Percentiles rank a stretch among this genome's conserved stretches.
phyloP scores from a whole-genome alignment of 2,329 filamentous ascomycete genomes.

The Emmonsiellopsis sp. region DNA sequence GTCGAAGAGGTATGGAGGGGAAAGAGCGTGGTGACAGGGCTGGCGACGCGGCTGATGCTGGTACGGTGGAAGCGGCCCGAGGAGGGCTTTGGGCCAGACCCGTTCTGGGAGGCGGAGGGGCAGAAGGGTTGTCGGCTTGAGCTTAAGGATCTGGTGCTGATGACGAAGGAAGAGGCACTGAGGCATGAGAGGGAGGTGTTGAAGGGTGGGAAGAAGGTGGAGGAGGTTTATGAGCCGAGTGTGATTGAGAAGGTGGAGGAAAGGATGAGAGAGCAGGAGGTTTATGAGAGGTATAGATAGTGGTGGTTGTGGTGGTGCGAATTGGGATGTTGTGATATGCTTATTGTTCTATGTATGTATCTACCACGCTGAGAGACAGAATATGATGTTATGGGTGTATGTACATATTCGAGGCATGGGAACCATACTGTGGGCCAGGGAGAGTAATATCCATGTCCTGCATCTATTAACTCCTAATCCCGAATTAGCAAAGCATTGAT shows the following conservation, averaged over 20 bases:
- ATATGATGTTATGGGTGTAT: constrained; percentile 19
- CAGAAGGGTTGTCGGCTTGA: constrained; percentile 67
- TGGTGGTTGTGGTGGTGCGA: background rate
- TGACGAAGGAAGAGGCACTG: constrained; percentile 84
- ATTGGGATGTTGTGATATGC: too few relatives aligned
- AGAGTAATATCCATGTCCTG: too few relatives aligned
- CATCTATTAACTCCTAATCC: too few relatives aligned
- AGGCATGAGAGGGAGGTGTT: constrained; percentile 74
- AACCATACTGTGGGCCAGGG: too few relatives aligned
- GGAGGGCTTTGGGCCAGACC: constrained; percentile 51
- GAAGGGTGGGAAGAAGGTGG: constrained; percentile 54
- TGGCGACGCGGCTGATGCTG: constrained; percentile 70
- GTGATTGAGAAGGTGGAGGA: constrained; percentile 59
- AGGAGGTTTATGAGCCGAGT: constrained; percentile 64
- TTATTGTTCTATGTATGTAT: background rate
- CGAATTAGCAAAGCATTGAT: too few relatives aligned
- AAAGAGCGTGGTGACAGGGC: constrained; percentile 70
- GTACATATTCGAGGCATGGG: constrained; percentile 11
- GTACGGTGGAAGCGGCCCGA: constrained; percentile 66
- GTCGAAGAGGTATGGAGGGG: constrained; percentile 83
- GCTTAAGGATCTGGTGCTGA: constrained; percentile 67
- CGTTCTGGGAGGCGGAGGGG: constrained; percentile 48
- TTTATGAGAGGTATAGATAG: constrained; percentile 41
- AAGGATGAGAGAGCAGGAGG: constrained; percentile 57
- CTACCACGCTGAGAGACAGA: background rate